Percentiles rank a stretch among this genome's conserved stretches.
These are phyloP conservation scores for Toxicodendron radicans DNA, from an alignment of 345 rosid species.

Conservation along the genomic window DNA sequence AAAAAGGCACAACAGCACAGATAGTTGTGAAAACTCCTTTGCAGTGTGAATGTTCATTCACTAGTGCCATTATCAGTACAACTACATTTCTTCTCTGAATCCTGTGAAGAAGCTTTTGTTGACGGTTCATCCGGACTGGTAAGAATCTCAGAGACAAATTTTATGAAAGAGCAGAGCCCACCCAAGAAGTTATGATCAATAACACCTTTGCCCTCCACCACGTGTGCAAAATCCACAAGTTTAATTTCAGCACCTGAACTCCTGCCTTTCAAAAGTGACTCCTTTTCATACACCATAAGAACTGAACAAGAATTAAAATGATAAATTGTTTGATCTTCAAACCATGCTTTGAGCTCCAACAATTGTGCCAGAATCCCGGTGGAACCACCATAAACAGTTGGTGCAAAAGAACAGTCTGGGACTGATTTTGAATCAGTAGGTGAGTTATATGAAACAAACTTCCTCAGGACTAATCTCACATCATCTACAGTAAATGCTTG, in stretches of 20 bases:
- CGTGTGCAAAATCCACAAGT: constrained; percentile 96
- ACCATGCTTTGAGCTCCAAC: constrained; percentile 84
- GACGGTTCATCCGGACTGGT: constrained; percentile 43
- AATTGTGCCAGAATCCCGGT: constrained; percentile 71
- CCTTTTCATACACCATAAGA: constrained; percentile 68
- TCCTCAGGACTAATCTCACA: constrained; percentile 55
- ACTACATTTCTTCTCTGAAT: constrained; percentile 25
- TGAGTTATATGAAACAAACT: constrained; percentile 76
- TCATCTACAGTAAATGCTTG: constrained; percentile 42
- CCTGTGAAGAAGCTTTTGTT: constrained; percentile 16
- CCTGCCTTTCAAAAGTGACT: constrained; percentile 35
- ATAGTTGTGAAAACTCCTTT: not conserved
- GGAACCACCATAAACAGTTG: constrained; percentile 57
- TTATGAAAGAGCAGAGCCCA: constrained; percentile 86
- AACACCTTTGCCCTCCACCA: constrained; percentile 71
- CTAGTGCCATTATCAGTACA: constrained; percentile 14
- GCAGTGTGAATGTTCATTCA: not conserved
- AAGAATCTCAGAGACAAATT: constrained; percentile 67
- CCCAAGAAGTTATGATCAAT: constrained; percentile 97
- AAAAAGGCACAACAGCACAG: not conserved
- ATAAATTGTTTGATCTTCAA: constrained; percentile 82
- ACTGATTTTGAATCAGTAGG: constrained; percentile 26
- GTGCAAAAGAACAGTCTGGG: constrained; percentile 64
- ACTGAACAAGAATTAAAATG: constrained; percentile 90
- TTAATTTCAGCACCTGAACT: constrained; percentile 49